These are phyloP conservation scores for Lentinula raphanica DNA, from an alignment of 768 basidiomycete species.

Conservation along the genomic window DNA sequence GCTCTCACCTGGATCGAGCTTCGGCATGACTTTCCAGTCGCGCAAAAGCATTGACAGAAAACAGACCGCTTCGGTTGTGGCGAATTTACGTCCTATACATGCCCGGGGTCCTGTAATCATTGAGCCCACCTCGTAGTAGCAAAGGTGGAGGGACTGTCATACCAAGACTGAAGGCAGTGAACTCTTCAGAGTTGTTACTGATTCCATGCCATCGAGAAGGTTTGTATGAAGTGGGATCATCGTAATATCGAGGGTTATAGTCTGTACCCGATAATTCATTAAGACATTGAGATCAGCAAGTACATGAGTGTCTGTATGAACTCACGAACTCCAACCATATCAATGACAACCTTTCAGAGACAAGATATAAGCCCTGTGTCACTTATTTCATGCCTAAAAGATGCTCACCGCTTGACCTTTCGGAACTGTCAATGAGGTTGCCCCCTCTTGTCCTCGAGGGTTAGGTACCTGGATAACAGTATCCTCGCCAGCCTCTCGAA, in stretches of 20 bases:
- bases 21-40: slow-evolving; percentile 48
- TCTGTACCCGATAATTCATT: too few species aligned
- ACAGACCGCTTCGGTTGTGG: slow-evolving; percentile 44
- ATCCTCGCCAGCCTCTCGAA: slow-evolving; percentile 39
- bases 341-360: slow-evolving; percentile 32
- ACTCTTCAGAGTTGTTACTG: slow-evolving; percentile 33
- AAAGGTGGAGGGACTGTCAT: background rate
- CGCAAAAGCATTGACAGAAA: slow-evolving; percentile 49
- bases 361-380: too few species aligned
- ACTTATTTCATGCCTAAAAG: too few species aligned
- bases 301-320: slow-evolving; percentile 8
- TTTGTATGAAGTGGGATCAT: slow-evolving; percentile 39
- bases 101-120: slow-evolving; percentile 37
- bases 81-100: slow-evolving; percentile 55
- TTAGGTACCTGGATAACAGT: slow-evolving; percentile 37
- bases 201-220: slow-evolving; percentile 48
- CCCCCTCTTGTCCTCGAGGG: slow-evolving; percentile 35
- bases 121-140: background rate
- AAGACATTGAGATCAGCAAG: too few species aligned
- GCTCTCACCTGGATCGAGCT: slow-evolving; percentile 34
- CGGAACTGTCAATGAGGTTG: slow-evolving; percentile 26
- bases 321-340: slow-evolving; percentile 48
- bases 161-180: slow-evolving; percentile 46
- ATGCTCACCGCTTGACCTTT: slow-evolving; percentile 36
- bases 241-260: slow-evolving; percentile 46